Conservation (phyloP, 495 filamentous ascomycete genomes). For the Mytilinidion resinicola region DNA sequence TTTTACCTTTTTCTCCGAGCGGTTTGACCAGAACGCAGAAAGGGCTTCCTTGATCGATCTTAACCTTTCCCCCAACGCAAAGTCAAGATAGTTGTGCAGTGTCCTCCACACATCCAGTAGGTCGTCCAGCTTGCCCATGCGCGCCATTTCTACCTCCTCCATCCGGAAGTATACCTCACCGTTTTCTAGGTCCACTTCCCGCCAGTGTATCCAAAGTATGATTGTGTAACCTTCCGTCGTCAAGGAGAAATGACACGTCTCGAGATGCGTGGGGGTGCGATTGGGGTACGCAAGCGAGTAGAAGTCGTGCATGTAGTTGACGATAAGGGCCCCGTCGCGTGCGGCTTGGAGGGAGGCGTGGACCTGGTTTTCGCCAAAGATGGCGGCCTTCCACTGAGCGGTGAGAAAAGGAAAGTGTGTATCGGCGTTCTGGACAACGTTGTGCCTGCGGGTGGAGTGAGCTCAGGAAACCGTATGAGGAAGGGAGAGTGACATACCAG, state of each 20-base stretch:
- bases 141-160: constrained; percentile 13
- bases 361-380: constrained; percentile 7
- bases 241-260: constrained; percentile 16
- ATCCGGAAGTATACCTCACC: constrained; percentile 12
- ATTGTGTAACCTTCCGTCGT: constrained; percentile 13
- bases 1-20: constrained; percentile 1
- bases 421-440: constrained; percentile 11
- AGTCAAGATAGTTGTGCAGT: constrained; percentile 12
- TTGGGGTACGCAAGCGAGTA: constrained; percentile 8
- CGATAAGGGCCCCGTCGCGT: constrained; percentile 10
- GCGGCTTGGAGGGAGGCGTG: constrained; percentile 7
- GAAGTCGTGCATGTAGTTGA: constrained; percentile 11
- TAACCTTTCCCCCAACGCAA: constrained; percentile 5
- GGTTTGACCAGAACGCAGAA: constrained; percentile 7
- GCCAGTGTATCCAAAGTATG: constrained; percentile 18
- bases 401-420: constrained; percentile 11
- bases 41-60: constrained; percentile 10
- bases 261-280: constrained; percentile 5
- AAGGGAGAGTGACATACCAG: background rate
- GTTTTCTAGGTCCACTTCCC: constrained; percentile 7
- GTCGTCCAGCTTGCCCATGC: constrained; percentile 5
- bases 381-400: constrained; percentile 7
- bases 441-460: constrained; percentile 8
- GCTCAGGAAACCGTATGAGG: background rate
- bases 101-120: constrained; percentile 5